A percentile compares a stretch with the other conserved stretches of the same genome.
These are phyloP conservation scores for Paramecium sonneborni DNA, from an alignment of 73 alveolate species.

Conservation along the genomic window DNA sequence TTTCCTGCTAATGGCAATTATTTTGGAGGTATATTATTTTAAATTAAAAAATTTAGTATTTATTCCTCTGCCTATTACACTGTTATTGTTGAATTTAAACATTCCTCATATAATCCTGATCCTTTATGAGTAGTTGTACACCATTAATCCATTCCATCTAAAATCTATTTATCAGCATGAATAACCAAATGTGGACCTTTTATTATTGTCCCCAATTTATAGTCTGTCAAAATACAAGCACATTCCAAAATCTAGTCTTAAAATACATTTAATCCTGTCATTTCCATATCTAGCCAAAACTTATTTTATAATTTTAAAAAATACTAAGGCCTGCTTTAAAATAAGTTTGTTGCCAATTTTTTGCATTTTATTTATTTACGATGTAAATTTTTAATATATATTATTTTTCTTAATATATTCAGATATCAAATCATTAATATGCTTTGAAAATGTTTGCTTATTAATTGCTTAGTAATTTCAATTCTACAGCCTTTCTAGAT, in stretches of 20 bases:
- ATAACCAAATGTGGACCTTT: slow-evolving; percentile 79
- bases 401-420: background rate
- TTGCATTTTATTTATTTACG: background rate
- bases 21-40: slow-evolving; percentile 54
- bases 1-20: slow-evolving; percentile 80
- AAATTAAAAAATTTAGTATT: slow-evolving; percentile 67
- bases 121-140: slow-evolving; percentile 75
- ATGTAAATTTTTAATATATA: background rate
- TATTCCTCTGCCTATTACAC: slow-evolving; percentile 73
- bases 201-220: slow-evolving; percentile 53
- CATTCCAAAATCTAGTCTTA: slow-evolving; percentile 74
- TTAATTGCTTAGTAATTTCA: slow-evolving; percentile 37
- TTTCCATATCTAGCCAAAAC: slow-evolving; percentile 82
- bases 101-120: slow-evolving; percentile 73
- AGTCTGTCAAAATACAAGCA: slow-evolving; percentile 82
- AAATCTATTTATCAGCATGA: slow-evolving; percentile 66
- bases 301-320: background rate
- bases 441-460: background rate
- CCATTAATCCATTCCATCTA: slow-evolving; percentile 82
- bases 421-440: background rate
- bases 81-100: slow-evolving; percentile 64
- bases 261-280: slow-evolving; percentile 78
- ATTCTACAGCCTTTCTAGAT: slow-evolving; percentile 81
- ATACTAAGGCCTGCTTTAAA: background rate
- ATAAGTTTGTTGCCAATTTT: background rate